Conservation (phyloP, 495 filamentous ascomycete species). For the Talaromyces borbonicus region DNA sequence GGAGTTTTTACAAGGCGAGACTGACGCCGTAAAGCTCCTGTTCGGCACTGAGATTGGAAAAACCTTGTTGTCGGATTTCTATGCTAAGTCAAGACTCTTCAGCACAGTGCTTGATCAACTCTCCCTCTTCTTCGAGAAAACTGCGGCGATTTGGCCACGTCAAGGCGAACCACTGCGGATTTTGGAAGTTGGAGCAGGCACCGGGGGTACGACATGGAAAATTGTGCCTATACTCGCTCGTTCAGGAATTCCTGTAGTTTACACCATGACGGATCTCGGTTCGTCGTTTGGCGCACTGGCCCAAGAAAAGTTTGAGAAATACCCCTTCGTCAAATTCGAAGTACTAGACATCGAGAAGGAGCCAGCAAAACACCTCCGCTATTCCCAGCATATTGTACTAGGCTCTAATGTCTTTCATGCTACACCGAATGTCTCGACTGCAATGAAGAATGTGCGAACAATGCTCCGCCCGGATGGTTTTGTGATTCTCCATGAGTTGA, state of each 20-base stretch:
- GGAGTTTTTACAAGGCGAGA: too few species aligned
- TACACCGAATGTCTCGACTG: conserved; percentile 24
- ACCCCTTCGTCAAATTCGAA: conserved; percentile 34
- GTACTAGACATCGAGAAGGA: conserved; percentile 36
- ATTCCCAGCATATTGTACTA: conserved; percentile 34
- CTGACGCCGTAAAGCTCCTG: conserved; percentile 31
- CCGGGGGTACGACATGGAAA: conserved; percentile 31
- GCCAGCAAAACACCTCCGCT: conserved; percentile 20
- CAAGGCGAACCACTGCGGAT: conserved; percentile 19
- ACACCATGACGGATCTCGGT: conserved; percentile 39
- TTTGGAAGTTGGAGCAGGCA: conserved; percentile 38
- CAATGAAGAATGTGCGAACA: conserved; percentile 20
- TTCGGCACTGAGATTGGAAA: conserved; percentile 37
- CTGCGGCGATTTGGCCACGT: conserved; percentile 32
- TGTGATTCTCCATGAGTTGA: conserved; percentile 33
- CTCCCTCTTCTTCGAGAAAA: too few species aligned
- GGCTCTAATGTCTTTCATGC: conserved; percentile 42
- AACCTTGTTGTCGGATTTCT: conserved; percentile 33
- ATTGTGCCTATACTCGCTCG: conserved; percentile 26
- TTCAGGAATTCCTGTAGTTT: conserved; percentile 30
- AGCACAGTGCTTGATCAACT: conserved; percentile 27
- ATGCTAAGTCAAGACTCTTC: conserved; percentile 30
- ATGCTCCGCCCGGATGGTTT: conserved; percentile 29
- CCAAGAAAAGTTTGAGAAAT: conserved; percentile 23
- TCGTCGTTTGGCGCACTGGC: conserved; percentile 31